Evolutionary conservation across 805 yeast species (phyloP).

Genomic region (Nakazawaea ambrosiae): DNA sequence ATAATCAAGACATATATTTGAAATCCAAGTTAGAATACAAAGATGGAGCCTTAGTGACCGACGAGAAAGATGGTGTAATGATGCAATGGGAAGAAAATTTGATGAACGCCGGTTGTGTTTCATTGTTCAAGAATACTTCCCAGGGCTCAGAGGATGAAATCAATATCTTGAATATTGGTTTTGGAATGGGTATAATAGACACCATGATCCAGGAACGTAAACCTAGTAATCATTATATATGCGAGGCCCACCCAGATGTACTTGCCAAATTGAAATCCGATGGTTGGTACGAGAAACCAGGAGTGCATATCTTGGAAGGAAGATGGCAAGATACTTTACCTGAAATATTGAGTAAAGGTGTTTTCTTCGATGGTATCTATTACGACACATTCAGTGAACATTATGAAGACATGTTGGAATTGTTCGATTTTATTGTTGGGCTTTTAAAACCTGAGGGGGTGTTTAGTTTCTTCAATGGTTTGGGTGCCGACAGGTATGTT

Average conservation of each 20-base stretch:
- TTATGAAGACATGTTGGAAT: slow-evolving; percentile 79
- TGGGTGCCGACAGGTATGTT: slow-evolving; percentile 71
- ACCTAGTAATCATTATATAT: slow-evolving; percentile 75
- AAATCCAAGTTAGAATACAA: slow-evolving; percentile 60
- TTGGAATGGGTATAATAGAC: slow-evolving; percentile 97
- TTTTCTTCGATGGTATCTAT: slow-evolving; percentile 84
- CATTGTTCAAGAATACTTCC: slow-evolving; percentile 46
- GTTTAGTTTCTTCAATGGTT: slow-evolving; percentile 88
- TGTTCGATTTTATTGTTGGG: slow-evolving; percentile 79
- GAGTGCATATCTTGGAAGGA: slow-evolving; percentile 76
- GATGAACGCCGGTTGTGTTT: slow-evolving; percentile 75
- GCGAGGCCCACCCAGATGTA: slow-evolving; percentile 95
- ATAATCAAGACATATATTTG: slow-evolving; percentile 57
- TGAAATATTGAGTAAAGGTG: slow-evolving; percentile 51
- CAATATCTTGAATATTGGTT: slow-evolving; percentile 77
- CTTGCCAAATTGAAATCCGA: slow-evolving; percentile 55
- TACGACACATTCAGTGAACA: slow-evolving; percentile 94
- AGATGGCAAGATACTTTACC: slow-evolving; percentile 87
- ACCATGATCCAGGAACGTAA: slow-evolving; percentile 51
- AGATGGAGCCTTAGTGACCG: slow-evolving; percentile 65
- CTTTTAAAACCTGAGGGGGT: slow-evolving; percentile 74
- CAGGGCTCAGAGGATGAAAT: slow-evolving; percentile 28
- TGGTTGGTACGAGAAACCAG: slow-evolving; percentile 76
- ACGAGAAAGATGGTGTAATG: slow-evolving; percentile 86
- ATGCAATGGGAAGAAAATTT: slow-evolving; percentile 91